These are phyloP conservation scores for Botrytis squamosa DNA, from an alignment of 2,329 filamentous ascomycete species.

Conservation along the genomic window DNA sequence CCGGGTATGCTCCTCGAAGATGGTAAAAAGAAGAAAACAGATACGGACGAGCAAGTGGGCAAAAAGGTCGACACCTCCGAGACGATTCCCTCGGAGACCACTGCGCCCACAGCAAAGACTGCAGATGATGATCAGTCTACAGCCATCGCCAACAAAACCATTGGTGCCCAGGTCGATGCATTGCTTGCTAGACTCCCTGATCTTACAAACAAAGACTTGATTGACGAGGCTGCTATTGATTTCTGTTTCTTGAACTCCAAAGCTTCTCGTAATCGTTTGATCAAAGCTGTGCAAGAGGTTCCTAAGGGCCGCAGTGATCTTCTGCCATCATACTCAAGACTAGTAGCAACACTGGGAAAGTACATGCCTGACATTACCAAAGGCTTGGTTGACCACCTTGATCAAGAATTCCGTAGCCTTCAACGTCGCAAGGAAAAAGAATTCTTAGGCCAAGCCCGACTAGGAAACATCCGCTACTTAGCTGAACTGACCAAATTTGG, in stretches of 20 bases:
- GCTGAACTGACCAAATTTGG: constrained; percentile 98
- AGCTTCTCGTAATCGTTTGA: constrained; percentile 87
- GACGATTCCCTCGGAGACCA: constrained; percentile 43
- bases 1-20: constrained; percentile 92
- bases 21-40: constrained; percentile 86
- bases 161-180: constrained; percentile 93
- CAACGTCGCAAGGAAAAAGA: constrained; percentile 98
- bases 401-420: constrained; percentile 94
- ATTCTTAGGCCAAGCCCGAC: constrained; percentile 88
- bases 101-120: constrained; percentile 48
- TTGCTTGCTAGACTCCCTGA: constrained; percentile 86
- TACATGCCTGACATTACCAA: constrained; percentile 96
- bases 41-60: constrained; percentile 77
- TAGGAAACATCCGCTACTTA: constrained; percentile 95
- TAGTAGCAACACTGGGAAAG: constrained; percentile 88
- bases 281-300: constrained; percentile 91
- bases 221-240: constrained; percentile 90
- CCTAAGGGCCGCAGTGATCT: constrained; percentile 92
- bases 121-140: constrained; percentile 79
- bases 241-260: constrained; percentile 99
- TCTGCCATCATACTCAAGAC: constrained; percentile 84
- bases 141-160: constrained; percentile 96
- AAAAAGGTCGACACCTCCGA: constrained; percentile 65
- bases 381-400: constrained; percentile 84
- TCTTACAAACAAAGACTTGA: constrained; percentile 83